These are phyloP conservation scores for Pelargonium cotyledonis DNA, from an alignment of 441 rosid species.

Conservation along the genomic window DNA sequence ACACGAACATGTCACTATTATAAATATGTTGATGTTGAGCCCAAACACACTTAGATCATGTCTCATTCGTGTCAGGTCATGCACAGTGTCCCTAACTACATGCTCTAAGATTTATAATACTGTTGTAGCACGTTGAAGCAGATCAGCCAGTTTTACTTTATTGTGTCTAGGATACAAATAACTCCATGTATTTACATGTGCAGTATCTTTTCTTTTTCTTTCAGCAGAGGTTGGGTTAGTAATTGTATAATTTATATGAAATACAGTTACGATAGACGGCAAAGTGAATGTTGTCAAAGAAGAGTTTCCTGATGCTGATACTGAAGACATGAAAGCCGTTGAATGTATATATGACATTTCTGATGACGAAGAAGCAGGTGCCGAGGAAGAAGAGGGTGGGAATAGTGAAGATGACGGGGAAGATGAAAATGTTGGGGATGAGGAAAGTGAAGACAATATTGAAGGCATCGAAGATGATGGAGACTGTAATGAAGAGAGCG, in stretches of 20 bases:
- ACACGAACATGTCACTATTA: no score
- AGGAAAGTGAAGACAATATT: conserved; percentile 3
- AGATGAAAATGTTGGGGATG: conserved; percentile 1
- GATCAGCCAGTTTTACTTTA: no score
- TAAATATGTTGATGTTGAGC: no score
- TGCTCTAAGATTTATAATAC: no score
- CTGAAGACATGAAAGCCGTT: background rate
- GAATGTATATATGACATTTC: background rate
- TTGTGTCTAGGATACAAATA: no score
- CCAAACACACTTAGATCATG: no score
- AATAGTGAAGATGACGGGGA: background rate
- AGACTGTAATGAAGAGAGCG: conserved; percentile 11
- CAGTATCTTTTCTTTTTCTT: background rate
- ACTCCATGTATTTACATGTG: background rate
- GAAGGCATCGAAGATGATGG: background rate
- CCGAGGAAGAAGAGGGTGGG: background rate
- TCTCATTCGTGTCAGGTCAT: no score
- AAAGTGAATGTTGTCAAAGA: conserved; percentile 12
- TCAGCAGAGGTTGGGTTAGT: background rate
- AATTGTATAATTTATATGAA: background rate
- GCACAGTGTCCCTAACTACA: no score
- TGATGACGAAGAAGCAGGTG: background rate
- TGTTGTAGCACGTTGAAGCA: no score
- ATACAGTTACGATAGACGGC: conserved; percentile 9
- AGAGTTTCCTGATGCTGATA: conserved; percentile 14